phyloP scores from a whole-genome alignment of 805 yeast species.

The Myxozyma mucilagina region DNA sequence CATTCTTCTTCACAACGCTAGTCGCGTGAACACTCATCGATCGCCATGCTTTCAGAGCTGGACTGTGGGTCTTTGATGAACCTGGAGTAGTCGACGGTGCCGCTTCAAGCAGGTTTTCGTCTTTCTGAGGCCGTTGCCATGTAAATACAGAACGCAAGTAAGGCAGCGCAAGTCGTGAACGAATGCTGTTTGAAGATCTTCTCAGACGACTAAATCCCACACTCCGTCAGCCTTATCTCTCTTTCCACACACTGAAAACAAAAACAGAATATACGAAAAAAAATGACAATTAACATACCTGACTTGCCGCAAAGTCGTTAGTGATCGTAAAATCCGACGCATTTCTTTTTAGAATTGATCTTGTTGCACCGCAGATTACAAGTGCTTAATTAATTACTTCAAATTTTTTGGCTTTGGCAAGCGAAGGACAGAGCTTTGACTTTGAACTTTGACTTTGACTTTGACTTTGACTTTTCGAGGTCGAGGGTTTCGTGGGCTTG shows the following conservation, averaged over 20 bases:
- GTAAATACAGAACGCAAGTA: conserved; percentile 1
- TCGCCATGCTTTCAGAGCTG: background rate
- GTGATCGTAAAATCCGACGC: conserved; percentile 2
- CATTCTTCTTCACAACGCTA: conserved; percentile 9
- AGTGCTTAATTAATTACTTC: too few relatives aligned
- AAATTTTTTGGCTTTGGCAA: too few relatives aligned
- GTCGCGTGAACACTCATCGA: conserved; percentile 16
- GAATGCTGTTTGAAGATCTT: background rate
- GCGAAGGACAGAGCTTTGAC: too few relatives aligned
- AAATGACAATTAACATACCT: background rate
- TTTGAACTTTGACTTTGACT: too few relatives aligned
- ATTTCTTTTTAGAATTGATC: background rate
- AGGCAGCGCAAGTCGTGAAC: background rate
- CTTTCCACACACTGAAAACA: background rate
- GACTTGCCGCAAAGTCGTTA: background rate
- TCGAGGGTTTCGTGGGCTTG: background rate
- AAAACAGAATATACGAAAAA: background rate
- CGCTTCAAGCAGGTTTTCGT: background rate
- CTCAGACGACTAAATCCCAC: background rate
- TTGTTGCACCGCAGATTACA: too few relatives aligned
- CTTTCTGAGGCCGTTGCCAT: background rate
- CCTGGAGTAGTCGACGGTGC: background rate
- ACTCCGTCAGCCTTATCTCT: background rate
- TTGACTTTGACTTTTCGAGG: background rate
- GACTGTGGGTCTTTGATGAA: background rate